Evolutionary conservation across 345 rosid genomes (phyloP).

Genomic region (Lumnitzera racemosa): DNA sequence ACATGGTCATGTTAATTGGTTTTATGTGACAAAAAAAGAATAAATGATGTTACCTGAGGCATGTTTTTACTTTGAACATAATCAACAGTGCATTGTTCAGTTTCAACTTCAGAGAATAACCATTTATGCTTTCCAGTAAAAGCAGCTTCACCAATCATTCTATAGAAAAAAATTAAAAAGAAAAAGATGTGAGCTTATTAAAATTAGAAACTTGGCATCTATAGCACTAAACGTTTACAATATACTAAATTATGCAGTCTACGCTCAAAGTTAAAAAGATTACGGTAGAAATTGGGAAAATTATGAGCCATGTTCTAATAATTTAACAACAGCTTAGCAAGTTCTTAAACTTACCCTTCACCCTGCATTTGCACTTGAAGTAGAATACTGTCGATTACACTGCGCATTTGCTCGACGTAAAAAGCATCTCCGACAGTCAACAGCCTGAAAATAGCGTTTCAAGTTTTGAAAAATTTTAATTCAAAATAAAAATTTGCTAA

Average conservation of each 20-base stretch:
- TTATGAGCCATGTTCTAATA: not conserved
- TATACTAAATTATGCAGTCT: not conserved
- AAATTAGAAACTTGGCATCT: not conserved
- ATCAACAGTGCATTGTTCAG: conserved; percentile 10
- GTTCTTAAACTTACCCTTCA: conserved; percentile 58
- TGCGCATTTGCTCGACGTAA: conserved; percentile 43
- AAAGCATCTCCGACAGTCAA: conserved; percentile 66
- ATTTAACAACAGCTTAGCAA: not conserved
- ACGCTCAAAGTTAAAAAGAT: not conserved
- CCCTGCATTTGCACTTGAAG: conserved; percentile 55
- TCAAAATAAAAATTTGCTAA: conserved; percentile 6
- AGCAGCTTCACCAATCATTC: conserved; percentile 65
- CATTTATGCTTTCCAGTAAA: conserved; percentile 61
- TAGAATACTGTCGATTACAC: conserved; percentile 46
- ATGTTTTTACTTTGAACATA: conserved; percentile 1
- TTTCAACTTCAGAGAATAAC: conserved; percentile 46
- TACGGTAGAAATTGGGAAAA: not conserved
- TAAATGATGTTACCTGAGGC: conserved; percentile 29
- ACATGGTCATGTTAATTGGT: not conserved
- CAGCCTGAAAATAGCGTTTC: conserved; percentile 42
- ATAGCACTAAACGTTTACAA: not conserved
- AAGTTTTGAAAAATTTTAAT: conserved; percentile 10
- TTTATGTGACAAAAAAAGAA: conserved; percentile 3
- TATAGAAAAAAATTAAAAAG: conserved; percentile 10
- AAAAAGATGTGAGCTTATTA: not conserved